Percentiles rank a stretch among this genome's conserved stretches.
phyloP scores from a whole-genome alignment of 2,329 filamentous ascomycete genomes.

The Aspergillus sp. region DNA sequence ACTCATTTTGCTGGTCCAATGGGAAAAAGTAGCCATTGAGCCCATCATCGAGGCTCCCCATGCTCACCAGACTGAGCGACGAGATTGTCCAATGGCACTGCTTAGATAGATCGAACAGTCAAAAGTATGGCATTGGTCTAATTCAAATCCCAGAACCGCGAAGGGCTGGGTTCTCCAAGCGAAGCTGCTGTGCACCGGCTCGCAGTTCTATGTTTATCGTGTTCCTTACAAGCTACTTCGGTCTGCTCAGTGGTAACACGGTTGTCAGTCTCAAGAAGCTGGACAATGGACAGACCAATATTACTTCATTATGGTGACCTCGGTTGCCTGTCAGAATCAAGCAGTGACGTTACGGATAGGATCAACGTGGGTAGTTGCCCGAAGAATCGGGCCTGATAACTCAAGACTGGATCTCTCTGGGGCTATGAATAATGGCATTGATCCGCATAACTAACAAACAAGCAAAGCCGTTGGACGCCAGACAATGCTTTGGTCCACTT shows the following conservation, averaged over 20 bases:
- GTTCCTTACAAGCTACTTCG: not conserved
- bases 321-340: not conserved
- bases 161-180: not conserved
- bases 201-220: constrained; percentile 4
- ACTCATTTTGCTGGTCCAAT: not conserved
- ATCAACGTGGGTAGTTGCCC: constrained; percentile 11
- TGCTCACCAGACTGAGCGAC: too few relatives aligned
- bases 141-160: not conserved
- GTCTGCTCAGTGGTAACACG: not conserved
- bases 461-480: constrained; percentile 10
- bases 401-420: not conserved
- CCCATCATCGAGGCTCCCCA: not conserved
- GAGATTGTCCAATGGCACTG: not conserved
- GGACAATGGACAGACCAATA: not conserved
- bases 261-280: not conserved
- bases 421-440: not conserved
- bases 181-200: not conserved
- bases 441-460: not conserved
- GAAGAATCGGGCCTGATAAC: not conserved
- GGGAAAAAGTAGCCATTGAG: not conserved
- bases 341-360: constrained; percentile 1
- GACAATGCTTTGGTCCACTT: not conserved
- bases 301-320: not conserved
- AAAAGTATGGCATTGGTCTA: not conserved
- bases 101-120: not conserved